These are phyloP conservation scores for Cornus kousa DNA, from an alignment of 148 eudicot genomes.

Conservation along the genomic window DNA sequence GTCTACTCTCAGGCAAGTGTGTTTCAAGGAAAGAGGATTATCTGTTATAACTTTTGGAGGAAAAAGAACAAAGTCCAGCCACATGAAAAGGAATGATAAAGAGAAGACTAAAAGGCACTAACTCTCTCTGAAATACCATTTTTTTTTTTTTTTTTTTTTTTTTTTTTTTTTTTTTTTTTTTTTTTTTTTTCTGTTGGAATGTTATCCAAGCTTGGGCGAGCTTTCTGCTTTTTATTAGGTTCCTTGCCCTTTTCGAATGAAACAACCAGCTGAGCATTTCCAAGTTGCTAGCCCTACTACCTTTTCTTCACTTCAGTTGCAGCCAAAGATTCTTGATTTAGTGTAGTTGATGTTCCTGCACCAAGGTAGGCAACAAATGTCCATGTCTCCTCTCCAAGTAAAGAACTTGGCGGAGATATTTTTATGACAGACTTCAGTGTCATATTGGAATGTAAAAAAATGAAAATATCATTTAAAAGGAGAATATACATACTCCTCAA, in stretches of 20 bases:
- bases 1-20: background rate
- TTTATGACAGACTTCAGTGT: background rate
- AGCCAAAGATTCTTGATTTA: background rate
- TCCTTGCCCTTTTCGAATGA: background rate
- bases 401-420: background rate
- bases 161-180: too few relatives aligned
- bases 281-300: background rate
- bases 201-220: background rate
- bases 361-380: background rate
- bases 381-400: background rate
- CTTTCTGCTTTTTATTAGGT: conserved; percentile 2
- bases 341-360: background rate
- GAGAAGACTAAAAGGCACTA: background rate
- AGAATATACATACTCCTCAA: background rate
- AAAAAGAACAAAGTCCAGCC: conserved; percentile 11
- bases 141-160: too few relatives aligned
- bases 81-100: conserved; percentile 5
- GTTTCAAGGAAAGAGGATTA: background rate
- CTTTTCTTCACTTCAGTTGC: background rate
- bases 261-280: conserved; percentile 1
- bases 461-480: background rate
- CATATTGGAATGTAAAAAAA: background rate
- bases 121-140: background rate
- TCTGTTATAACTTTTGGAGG: conserved; percentile 1
- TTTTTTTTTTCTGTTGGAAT: background rate